phyloP scores from a whole-genome alignment of 2,329 filamentous ascomycete genomes.

The Fusarium illudens region DNA sequence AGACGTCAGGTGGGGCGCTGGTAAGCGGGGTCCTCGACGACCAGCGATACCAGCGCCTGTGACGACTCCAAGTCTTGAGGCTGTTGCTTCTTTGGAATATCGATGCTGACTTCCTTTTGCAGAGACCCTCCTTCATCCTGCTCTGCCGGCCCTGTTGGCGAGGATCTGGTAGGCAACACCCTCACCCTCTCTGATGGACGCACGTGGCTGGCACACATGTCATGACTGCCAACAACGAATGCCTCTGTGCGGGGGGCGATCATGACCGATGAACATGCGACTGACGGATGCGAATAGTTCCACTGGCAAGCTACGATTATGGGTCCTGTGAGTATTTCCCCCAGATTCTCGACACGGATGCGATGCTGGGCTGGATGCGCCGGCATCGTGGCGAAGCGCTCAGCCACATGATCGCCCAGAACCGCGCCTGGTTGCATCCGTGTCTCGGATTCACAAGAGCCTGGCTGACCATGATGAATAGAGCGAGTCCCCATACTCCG shows the following conservation, averaged over 20 bases:
- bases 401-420: slow-evolving; percentile 21
- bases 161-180: slow-evolving; percentile 86
- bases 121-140: slow-evolving; percentile 99
- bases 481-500: slow-evolving; percentile 96
- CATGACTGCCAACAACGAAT: slow-evolving; percentile 21
- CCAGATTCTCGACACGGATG: slow-evolving; percentile 3
- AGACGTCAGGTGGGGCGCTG: slow-evolving; percentile 50
- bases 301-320: slow-evolving; percentile 99
- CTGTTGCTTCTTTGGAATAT: neutral
- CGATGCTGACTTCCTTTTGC: slow-evolving; percentile 39
- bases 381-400: slow-evolving; percentile 28
- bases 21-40: slow-evolving; percentile 48
- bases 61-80: slow-evolving; percentile 10
- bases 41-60: slow-evolving; percentile 24
- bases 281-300: slow-evolving; percentile 69
- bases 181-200: slow-evolving; percentile 37
- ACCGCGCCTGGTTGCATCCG: slow-evolving; percentile 12
- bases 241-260: neutral
- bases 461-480: slow-evolving; percentile 53
- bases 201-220: slow-evolving; percentile 25
- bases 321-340: slow-evolving; percentile 81
- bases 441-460: slow-evolving; percentile 1
- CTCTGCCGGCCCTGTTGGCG: slow-evolving; percentile 95
- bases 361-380: slow-evolving; percentile 9
- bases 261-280: slow-evolving; percentile 4